Conservation (phyloP, 2,329 filamentous ascomycete species). For the Trichoderma sp. region DNA sequence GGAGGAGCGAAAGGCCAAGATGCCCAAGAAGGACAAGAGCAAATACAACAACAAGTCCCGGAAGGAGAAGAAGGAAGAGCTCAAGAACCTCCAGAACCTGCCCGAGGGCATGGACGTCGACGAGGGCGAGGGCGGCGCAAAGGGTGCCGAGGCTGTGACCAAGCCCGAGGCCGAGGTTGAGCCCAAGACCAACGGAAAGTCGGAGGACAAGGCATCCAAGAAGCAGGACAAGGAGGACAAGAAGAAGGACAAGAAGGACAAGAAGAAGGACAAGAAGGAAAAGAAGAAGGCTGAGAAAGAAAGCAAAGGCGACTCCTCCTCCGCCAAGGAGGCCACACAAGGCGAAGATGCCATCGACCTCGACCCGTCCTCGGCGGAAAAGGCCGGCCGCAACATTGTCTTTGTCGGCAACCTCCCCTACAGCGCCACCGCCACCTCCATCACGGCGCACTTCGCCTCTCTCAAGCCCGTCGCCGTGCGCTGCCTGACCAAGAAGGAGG, state of each 20-base stretch:
- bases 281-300: slow-evolving; percentile 35
- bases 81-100: slow-evolving; percentile 44
- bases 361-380: slow-evolving; percentile 29
- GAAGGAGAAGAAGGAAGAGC: slow-evolving; percentile 48
- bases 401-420: slow-evolving; percentile 79
- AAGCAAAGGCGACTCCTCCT: slow-evolving; percentile 29
- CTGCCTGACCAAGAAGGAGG: slow-evolving; percentile 67
- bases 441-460: slow-evolving; percentile 76
- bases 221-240: slow-evolving; percentile 33
- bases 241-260: slow-evolving; percentile 37
- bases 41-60: slow-evolving; percentile 46
- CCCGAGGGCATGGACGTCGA: slow-evolving; percentile 41
- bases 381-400: slow-evolving; percentile 40
- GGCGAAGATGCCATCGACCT: slow-evolving; percentile 41
- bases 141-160: slow-evolving; percentile 39
- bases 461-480: slow-evolving; percentile 59
- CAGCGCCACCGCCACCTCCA: slow-evolving; percentile 69
- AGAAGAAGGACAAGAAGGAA: slow-evolving; percentile 32
- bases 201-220: slow-evolving; percentile 37
- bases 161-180: slow-evolving; percentile 43
- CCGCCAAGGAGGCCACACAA: slow-evolving; percentile 1
- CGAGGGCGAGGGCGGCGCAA: slow-evolving; percentile 37
- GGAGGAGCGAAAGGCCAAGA: slow-evolving; percentile 41
- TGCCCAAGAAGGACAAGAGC: slow-evolving; percentile 47
- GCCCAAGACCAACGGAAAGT: slow-evolving; percentile 37